Conservation (phyloP, 192 early-diverging fungal genomes). For the Coemansia guatemalensis region DNA sequence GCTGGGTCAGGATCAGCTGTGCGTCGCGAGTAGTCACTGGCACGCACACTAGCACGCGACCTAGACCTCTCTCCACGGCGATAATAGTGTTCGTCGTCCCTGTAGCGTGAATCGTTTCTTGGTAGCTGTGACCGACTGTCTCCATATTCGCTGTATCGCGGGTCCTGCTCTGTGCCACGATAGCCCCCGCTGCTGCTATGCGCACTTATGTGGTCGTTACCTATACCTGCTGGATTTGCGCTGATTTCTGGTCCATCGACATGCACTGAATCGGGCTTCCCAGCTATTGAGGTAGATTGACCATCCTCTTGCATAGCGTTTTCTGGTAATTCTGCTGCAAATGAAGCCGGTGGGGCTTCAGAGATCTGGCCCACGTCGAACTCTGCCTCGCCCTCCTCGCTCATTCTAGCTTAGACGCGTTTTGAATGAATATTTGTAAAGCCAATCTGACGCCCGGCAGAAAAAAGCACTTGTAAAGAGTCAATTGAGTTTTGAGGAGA, state of each 20-base stretch:
- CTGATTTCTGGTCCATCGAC: background rate
- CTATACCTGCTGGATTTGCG: background rate
- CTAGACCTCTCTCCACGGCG: constrained; percentile 15
- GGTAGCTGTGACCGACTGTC: constrained; percentile 11
- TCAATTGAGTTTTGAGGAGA: background rate
- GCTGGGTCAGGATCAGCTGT: constrained; percentile 4
- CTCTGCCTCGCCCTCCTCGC: constrained; percentile 51
- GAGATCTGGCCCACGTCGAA: constrained; percentile 37
- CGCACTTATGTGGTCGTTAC: background rate
- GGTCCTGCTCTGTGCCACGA: constrained; percentile 13
- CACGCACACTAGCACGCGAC: constrained; percentile 20
- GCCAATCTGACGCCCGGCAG: background rate
- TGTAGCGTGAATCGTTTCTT: constrained; percentile 5
- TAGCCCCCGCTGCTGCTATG: background rate
- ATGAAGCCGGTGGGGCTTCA: constrained; percentile 5
- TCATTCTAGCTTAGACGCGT: constrained; percentile 22
- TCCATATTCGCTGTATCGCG: constrained; percentile 9
- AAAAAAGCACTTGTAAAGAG: background rate
- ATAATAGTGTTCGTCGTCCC: constrained; percentile 10
- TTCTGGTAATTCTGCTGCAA: background rate
- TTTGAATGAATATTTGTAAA: background rate
- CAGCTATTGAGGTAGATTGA: background rate
- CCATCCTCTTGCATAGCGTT: background rate
- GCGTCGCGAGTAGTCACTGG: constrained; percentile 16
- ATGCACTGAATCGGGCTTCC: background rate